A percentile compares a stretch with the other conserved stretches of the same genome.
These are phyloP conservation scores for Solanum verrucosum DNA, from an alignment of 257 asterid species.

Conservation along the genomic window DNA sequence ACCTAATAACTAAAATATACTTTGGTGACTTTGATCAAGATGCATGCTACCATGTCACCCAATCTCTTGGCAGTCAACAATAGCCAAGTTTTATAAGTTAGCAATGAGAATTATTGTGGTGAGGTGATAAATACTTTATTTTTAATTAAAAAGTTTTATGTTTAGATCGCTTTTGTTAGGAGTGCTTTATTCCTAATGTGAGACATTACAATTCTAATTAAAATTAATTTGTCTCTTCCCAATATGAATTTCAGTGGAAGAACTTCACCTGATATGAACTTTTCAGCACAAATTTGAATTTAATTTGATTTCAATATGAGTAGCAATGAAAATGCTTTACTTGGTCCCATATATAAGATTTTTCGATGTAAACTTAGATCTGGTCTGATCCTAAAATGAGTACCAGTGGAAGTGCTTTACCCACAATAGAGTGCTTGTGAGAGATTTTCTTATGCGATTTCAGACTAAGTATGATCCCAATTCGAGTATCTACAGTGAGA, in stretches of 20 bases:
- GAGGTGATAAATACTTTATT: not conserved
- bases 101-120: not conserved
- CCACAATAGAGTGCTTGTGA: not conserved
- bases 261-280: not conserved
- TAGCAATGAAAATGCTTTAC: not conserved
- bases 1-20: not conserved
- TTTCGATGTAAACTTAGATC: not conserved
- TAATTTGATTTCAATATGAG: not conserved
- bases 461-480: not conserved
- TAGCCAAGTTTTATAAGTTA: not conserved
- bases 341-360: not conserved
- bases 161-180: not conserved
- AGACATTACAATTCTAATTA: accelerated
- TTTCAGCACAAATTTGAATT: accelerated
- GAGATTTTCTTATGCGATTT: not conserved
- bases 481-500: accelerated
- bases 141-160: accelerated
- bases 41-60: slow-evolving; percentile 27
- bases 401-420: not conserved
- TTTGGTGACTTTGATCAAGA: not conserved
- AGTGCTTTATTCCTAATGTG: not conserved
- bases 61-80: slow-evolving; percentile 15
- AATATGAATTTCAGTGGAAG: not conserved
- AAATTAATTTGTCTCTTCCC: not conserved
- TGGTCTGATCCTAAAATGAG: not conserved